Conservation (phyloP, 179 eudicot genomes). For the Beta macrorhiza region DNA sequence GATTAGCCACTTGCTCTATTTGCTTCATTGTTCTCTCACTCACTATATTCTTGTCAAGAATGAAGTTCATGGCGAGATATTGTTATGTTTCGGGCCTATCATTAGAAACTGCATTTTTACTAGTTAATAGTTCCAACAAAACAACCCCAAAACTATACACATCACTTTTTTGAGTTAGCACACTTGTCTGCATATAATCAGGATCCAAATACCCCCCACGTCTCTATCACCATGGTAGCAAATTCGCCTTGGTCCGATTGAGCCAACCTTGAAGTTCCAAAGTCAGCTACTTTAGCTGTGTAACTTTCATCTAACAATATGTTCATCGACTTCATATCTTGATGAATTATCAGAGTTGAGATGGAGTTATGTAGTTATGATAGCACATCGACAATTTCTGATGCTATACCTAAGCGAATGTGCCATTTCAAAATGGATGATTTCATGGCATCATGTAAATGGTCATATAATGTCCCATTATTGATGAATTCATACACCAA, state of each 20-base stretch:
- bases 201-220: neutral
- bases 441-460: neutral
- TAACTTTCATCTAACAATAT: neutral
- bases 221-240: neutral
- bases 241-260: neutral
- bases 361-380: too few species aligned
- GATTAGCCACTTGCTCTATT: neutral
- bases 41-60: too few species aligned
- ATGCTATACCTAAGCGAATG: too few species aligned
- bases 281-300: neutral
- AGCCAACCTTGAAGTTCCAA: neutral
- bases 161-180: neutral
- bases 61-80: conserved; percentile 8
- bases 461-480: neutral
- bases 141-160: neutral
- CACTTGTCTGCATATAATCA: neutral
- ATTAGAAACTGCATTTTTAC: conserved; percentile 15
- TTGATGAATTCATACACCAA: neutral
- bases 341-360: too few species aligned
- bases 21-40: too few species aligned
- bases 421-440: neutral
- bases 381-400: too few species aligned
- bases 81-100: conserved; percentile 24
- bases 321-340: neutral
- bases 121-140: neutral